A percentile compares a stretch with the other conserved stretches of the same genome.
phyloP scores from a whole-genome alignment of 164 flowering plant species.

The Macadamia tetraphylla region DNA sequence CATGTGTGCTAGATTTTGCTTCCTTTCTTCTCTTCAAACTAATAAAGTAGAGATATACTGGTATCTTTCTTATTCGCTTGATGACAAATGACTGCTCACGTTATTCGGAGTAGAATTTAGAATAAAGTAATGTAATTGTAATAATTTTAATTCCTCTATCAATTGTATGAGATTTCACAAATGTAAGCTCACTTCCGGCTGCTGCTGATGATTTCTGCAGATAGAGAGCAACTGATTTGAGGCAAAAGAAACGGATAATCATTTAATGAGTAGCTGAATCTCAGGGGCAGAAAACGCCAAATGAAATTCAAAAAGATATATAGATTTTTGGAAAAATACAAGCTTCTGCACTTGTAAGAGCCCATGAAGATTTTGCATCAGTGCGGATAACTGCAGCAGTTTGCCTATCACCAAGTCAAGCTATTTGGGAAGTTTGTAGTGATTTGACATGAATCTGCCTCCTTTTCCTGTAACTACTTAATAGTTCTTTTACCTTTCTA shows the following conservation, averaged over 20 bases:
- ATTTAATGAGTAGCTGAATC: neutral
- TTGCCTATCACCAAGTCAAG: neutral
- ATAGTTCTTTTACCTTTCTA: neutral
- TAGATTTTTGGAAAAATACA: too few species aligned
- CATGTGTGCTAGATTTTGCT: too few species aligned
- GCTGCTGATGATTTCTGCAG: neutral
- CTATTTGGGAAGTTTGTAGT: neutral
- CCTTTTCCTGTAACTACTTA: neutral
- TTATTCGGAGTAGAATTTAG: too few species aligned
- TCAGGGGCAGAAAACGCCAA: neutral
- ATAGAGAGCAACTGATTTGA: conserved; percentile 2
- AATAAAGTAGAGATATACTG: too few species aligned
- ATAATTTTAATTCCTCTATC: too few species aligned
- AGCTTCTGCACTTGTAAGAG: neutral
- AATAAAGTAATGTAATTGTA: too few species aligned
- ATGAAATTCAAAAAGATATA: neutral
- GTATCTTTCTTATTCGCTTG: too few species aligned
- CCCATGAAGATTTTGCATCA: too few species aligned
- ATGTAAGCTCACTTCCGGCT: neutral
- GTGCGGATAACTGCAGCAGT: neutral
- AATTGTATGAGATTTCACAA: neutral
- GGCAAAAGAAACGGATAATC: neutral
- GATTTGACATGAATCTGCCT: neutral
- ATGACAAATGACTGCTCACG: too few species aligned
- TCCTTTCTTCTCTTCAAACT: too few species aligned